A percentile compares a stretch with the other conserved stretches of the same genome.
These are phyloP conservation scores for Neurospora tetraspora DNA, from an alignment of 495 filamentous ascomycete species.

Conservation along the genomic window DNA sequence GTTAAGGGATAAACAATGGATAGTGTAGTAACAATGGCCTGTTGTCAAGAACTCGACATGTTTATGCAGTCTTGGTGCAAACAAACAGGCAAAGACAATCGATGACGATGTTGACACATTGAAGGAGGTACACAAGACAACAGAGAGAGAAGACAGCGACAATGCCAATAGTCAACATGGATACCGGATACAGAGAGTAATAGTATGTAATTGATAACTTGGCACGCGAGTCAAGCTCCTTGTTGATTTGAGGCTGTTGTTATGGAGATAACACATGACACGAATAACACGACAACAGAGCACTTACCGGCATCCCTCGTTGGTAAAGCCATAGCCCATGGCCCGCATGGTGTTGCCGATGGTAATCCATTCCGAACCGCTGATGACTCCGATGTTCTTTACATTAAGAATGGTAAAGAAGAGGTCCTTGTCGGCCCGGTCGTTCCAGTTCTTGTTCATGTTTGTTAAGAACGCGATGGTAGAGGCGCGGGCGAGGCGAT, in stretches of 20 bases:
- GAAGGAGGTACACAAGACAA: neutral
- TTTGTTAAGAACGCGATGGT: neutral
- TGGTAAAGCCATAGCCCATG: conserved; percentile 42
- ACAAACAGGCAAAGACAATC: neutral
- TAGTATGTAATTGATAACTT: neutral
- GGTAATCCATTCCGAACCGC: conserved; percentile 41
- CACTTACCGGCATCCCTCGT: conserved; percentile 45
- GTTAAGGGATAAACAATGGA: neutral
- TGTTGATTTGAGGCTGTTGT: neutral
- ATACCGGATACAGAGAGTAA: neutral
- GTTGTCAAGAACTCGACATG: neutral
- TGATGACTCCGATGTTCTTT: conserved; percentile 45
- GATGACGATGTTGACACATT: neutral
- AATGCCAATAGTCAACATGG: neutral
- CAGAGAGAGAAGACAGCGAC: neutral
- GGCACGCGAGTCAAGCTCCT: neutral
- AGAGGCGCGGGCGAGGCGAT: neutral
- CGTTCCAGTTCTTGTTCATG: conserved; percentile 46
- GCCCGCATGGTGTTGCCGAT: conserved; percentile 42
- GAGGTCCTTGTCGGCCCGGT: conserved; percentile 42
- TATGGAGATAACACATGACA: neutral
- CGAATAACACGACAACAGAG: conserved; percentile 2
- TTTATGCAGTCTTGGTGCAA: neutral
- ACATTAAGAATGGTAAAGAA: conserved; percentile 46
- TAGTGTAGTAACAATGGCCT: neutral